Percentiles rank a stretch among this genome's conserved stretches.
phyloP scores from a whole-genome alignment of 352 stramenopile species.

The Globisporangium splendens region DNA sequence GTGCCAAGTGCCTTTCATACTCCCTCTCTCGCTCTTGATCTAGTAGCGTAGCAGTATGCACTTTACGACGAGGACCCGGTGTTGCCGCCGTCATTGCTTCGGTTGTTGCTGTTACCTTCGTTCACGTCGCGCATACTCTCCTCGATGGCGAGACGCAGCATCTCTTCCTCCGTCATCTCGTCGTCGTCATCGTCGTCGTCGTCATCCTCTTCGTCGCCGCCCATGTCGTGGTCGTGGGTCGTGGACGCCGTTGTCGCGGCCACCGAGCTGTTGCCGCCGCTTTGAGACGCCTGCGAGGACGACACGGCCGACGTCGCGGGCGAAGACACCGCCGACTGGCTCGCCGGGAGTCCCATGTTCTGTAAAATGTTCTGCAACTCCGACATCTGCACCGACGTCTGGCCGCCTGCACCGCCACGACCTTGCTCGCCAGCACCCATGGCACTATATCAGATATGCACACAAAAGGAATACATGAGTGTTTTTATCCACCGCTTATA shows the following conservation, averaged over 20 bases:
- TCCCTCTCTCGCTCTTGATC: background rate
- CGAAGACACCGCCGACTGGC: conserved; percentile 65
- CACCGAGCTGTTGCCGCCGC: conserved; percentile 57
- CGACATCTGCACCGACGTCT: conserved; percentile 73
- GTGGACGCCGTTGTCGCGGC: conserved; percentile 70
- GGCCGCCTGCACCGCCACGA: conserved; percentile 33
- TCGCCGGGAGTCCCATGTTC: conserved; percentile 80
- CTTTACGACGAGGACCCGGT: conserved; percentile 46
- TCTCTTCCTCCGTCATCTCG: conserved; percentile 85
- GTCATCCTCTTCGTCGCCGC: conserved; percentile 77
- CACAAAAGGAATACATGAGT: background rate
- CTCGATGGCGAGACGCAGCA: conserved; percentile 82
- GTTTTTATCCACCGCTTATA: background rate
- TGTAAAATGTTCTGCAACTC: conserved; percentile 87
- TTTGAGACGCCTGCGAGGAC: conserved; percentile 71
- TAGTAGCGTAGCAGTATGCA: background rate
- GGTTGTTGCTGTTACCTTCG: conserved; percentile 49
- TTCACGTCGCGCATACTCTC: conserved; percentile 84
- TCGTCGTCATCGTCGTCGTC: conserved; percentile 80
- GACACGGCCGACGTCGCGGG: conserved; percentile 70
- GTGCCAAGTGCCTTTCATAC: background rate
- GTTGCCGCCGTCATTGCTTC: conserved; percentile 7
- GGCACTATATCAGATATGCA: conserved; percentile 28
- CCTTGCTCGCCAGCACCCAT: conserved; percentile 73
- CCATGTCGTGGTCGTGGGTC: conserved; percentile 74